A percentile compares a stretch with the other conserved stretches of the same genome.
Conservation (phyloP, 805 yeast genomes). For the Candida insectorum region DNA sequence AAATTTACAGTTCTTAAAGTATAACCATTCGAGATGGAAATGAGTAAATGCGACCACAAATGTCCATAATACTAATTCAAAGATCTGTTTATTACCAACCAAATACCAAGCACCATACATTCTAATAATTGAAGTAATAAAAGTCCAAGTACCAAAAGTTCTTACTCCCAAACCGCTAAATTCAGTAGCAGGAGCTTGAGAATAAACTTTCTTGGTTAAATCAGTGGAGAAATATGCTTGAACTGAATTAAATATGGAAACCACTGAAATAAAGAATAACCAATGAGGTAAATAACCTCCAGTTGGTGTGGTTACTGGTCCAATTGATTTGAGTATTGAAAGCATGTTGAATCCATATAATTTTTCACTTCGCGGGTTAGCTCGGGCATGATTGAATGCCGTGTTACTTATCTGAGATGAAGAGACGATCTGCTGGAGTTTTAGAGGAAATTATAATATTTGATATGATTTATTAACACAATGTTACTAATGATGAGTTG, state of each 20-base stretch:
- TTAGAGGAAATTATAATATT: not conserved
- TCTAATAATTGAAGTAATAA: slow-evolving; percentile 79
- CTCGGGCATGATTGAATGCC: too few relatives aligned
- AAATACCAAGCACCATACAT: slow-evolving; percentile 78
- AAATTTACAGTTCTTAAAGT: slow-evolving; percentile 73
- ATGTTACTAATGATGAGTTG: slow-evolving; percentile 41
- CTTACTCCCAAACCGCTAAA: slow-evolving; percentile 72
- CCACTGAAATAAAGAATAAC: slow-evolving; percentile 63
- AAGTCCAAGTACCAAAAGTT: slow-evolving; percentile 98
- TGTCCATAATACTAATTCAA: slow-evolving; percentile 73
- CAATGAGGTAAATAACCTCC: slow-evolving; percentile 36
- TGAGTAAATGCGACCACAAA: slow-evolving; percentile 82
- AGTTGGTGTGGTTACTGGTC: slow-evolving; percentile 11
- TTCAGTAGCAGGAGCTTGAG: slow-evolving; percentile 23
- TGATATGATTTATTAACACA: not conserved
- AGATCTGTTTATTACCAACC: slow-evolving; percentile 64
- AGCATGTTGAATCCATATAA: slow-evolving; percentile 1
- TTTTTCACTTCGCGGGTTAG: not conserved
- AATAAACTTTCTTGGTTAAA: slow-evolving; percentile 77
- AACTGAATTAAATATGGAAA: slow-evolving; percentile 85
- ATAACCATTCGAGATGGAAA: slow-evolving; percentile 78
- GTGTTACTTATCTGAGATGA: too few relatives aligned
- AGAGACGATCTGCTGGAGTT: too few relatives aligned
- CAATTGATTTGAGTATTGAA: slow-evolving; percentile 3
- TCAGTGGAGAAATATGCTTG: slow-evolving; percentile 78